Evolutionary conservation across 148 eudicot species (phyloP).

Genomic region (Heliamphora exappendiculata): DNA sequence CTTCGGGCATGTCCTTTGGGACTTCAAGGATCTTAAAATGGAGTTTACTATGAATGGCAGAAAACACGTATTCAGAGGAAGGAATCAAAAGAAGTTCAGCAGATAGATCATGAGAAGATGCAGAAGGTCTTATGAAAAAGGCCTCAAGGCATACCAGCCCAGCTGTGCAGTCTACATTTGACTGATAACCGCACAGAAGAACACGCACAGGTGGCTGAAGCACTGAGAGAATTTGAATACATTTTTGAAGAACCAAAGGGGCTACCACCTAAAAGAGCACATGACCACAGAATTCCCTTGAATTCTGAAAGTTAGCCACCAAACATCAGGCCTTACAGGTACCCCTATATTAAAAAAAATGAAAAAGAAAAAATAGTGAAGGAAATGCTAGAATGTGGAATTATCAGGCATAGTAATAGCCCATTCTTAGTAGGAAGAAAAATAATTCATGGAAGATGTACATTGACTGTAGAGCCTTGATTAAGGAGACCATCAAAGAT

Average conservation of each 20-base stretch:
- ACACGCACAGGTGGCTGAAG: not conserved
- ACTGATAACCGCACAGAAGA: too few relatives aligned
- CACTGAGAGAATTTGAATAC: not conserved
- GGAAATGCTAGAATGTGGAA: not conserved
- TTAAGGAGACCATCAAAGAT: not conserved
- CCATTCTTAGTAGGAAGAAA: not conserved
- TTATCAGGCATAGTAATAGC: not conserved
- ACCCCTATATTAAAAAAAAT: not conserved
- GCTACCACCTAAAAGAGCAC: not conserved
- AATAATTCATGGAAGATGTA: not conserved
- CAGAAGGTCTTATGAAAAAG: too few relatives aligned
- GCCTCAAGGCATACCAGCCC: not conserved
- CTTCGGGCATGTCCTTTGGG: not conserved
- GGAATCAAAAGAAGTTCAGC: too few relatives aligned
- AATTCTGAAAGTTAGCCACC: too few relatives aligned
- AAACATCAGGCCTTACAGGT: too few relatives aligned
- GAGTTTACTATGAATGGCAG: not conserved
- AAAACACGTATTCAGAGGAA: not conserved
- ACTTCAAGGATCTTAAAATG: not conserved
- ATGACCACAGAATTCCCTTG: too few relatives aligned
- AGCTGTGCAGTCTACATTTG: not conserved
- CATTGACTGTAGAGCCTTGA: not conserved
- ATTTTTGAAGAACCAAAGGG: not conserved
- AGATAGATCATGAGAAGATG: too few relatives aligned
- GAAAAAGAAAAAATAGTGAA: not conserved